These are phyloP conservation scores for Isabelozyma heimii DNA, from an alignment of 805 yeast genomes.

Conservation along the genomic window DNA sequence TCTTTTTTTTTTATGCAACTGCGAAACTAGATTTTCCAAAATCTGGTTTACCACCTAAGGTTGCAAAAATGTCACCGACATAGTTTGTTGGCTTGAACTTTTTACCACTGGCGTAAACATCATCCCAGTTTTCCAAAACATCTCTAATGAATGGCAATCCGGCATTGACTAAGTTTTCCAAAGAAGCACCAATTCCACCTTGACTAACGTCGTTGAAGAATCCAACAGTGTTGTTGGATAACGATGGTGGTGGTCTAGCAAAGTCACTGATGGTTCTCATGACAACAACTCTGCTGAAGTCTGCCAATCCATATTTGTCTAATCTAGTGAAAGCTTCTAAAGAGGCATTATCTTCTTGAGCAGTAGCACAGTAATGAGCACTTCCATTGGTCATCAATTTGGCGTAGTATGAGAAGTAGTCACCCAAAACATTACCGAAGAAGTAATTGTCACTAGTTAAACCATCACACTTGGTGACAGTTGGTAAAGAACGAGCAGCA, in stretches of 20 bases:
- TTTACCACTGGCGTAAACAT: constrained; percentile 23
- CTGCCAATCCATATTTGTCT: constrained; percentile 52
- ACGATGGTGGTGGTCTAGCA: constrained; percentile 48
- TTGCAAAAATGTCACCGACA: constrained; percentile 59
- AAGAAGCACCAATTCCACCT: constrained; percentile 51
- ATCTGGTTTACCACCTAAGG: constrained; percentile 47
- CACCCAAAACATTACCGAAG: constrained; percentile 51
- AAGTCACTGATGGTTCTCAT: constrained; percentile 64
- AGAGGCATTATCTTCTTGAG: constrained; percentile 68
- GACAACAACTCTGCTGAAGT: constrained; percentile 54
- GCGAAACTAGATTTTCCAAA: constrained; percentile 30
- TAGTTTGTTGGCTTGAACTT: constrained; percentile 48
- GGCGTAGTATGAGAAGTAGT: constrained; percentile 49
- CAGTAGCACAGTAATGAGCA: constrained; percentile 57
- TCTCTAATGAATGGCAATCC: constrained; percentile 56
- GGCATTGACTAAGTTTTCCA: constrained; percentile 51
- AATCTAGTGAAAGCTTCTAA: constrained; percentile 58
- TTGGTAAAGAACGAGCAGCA: constrained; percentile 51
- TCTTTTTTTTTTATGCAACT: constrained; percentile 13
- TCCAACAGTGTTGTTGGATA: constrained; percentile 42
- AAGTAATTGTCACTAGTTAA: constrained; percentile 61
- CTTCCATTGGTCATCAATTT: constrained; percentile 54
- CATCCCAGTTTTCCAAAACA: constrained; percentile 48
- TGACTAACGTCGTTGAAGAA: constrained; percentile 49
- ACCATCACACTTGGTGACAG: constrained; percentile 53